Evolutionary conservation across 2,329 filamentous ascomycete genomes (phyloP).

Genomic region (Botrytis medusae): DNA sequence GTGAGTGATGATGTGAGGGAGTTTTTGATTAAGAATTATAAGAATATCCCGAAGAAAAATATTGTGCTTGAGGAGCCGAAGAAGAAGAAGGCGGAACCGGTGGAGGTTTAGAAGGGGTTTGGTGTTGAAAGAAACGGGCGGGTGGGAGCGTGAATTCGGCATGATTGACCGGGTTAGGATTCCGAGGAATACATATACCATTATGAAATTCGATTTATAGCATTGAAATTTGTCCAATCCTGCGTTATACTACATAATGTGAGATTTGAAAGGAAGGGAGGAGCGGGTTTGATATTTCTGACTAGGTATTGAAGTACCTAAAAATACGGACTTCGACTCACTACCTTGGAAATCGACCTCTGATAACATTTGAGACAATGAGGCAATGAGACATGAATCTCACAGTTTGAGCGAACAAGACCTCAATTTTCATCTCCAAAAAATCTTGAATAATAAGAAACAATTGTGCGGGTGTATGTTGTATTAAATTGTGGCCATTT

Average conservation of each 20-base stretch:
- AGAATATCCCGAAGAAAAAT: slow-evolving; percentile 90
- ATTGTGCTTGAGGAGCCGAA: slow-evolving; percentile 94
- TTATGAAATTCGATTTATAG: neutral
- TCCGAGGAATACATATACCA: neutral
- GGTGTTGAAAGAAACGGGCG: neutral
- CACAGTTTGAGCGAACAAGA: neutral
- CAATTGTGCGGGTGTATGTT: no score
- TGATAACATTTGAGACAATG: neutral
- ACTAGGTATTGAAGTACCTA: neutral
- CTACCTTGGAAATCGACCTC: neutral
- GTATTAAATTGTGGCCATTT: no score
- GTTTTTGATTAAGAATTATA: slow-evolving; percentile 85
- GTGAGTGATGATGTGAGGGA: slow-evolving; percentile 93
- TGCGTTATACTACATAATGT: neutral
- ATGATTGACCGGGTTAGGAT: neutral
- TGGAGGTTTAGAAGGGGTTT: neutral
- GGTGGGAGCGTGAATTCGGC: neutral
- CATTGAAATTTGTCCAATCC: neutral
- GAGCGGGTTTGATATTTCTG: neutral
- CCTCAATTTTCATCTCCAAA: no score
- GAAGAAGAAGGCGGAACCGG: slow-evolving; percentile 73
- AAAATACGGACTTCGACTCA: neutral
- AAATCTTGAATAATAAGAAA: no score
- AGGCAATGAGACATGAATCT: neutral
- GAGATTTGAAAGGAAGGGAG: neutral